These are phyloP conservation scores for Phytophthora kernoviae DNA, from an alignment of 352 stramenopile genomes.

Conservation along the genomic window DNA sequence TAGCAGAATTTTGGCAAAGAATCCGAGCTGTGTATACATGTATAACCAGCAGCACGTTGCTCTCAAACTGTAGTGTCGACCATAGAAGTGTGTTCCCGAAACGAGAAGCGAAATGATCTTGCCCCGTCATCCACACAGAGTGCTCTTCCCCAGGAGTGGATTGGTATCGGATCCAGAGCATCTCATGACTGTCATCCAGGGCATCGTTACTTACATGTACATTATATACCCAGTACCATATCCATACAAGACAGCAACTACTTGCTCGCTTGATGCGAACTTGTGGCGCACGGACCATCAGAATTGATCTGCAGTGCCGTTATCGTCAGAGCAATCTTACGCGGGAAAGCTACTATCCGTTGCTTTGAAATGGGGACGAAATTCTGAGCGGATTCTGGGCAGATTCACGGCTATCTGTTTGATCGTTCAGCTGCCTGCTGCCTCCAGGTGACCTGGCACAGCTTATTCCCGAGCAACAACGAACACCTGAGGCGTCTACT, in stretches of 20 bases:
- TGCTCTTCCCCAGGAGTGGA: neutral
- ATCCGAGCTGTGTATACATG: too few species aligned
- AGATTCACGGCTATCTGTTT: too few species aligned
- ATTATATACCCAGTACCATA: neutral
- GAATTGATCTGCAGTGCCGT: too few species aligned
- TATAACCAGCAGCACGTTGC: too few species aligned
- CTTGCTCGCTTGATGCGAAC: neutral
- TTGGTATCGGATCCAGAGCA: neutral
- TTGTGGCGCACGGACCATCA: neutral
- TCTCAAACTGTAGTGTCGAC: neutral
- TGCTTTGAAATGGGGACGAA: too few species aligned
- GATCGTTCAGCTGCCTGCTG: too few species aligned
- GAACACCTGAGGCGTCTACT: neutral
- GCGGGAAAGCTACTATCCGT: too few species aligned
- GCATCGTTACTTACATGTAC: neutral
- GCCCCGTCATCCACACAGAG: neutral
- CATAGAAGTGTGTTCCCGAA: neutral
- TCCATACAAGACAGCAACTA: neutral
- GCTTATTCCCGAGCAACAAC: neutral
- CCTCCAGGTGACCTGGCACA: too few species aligned
- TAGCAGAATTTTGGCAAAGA: too few species aligned
- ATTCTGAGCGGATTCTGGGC: too few species aligned
- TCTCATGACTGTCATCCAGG: neutral
- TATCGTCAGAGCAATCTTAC: too few species aligned
- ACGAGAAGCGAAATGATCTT: neutral